Base-by-base conservation (phyloP, 108 stramenopile species). In the Heterococcus sp. region DNA sequence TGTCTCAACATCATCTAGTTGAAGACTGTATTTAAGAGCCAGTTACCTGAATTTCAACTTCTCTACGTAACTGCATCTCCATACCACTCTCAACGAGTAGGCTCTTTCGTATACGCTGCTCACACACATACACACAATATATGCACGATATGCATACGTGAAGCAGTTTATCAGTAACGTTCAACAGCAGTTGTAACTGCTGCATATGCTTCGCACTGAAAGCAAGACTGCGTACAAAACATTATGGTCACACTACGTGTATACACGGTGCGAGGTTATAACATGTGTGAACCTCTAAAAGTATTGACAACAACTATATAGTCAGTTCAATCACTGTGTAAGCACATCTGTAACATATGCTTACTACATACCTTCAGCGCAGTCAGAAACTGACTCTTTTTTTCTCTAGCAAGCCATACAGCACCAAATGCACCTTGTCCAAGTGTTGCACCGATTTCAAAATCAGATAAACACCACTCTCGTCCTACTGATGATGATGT, bases 61-160 rank as follows among this genome's bases (percentile, higher is more conserved):
- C 98, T n/a, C 96, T 90, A 2, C 98, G 92, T 0, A 99, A 90
- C 86, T 98, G 97, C 78, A 97, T 95, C 85, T 98, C 97, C 38
- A 97, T 95, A 5, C 94, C 93, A 46, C 92, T 92, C 87, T 94
- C 93, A 29, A 94, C 84, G 8, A 99, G 93, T 83, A 97, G 98
- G 14, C 78, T 85, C 86, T 99, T 97, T 58, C 92, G 89, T 33
- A 99, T 84, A 8, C 46, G 21, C 46, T 58, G 46, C 46, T 8
- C 46, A 58, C 46, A 58, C 46, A 58, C 46, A 21, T 58, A 58
- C 46, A 21, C 46, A 58, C 46, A 58, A 58, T 58, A 58, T 58
- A 8, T 58, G 46, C 21, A 8, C 46, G 46, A 58, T 14, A 8
- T 58, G 46, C 46, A 58, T 58, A 58, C 46, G 8, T 58, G 14